Evolutionary conservation across 331 rosid species (phyloP), one percentile per base, ranked within the genome.

Genomic region (Acacia concinna): DNA sequence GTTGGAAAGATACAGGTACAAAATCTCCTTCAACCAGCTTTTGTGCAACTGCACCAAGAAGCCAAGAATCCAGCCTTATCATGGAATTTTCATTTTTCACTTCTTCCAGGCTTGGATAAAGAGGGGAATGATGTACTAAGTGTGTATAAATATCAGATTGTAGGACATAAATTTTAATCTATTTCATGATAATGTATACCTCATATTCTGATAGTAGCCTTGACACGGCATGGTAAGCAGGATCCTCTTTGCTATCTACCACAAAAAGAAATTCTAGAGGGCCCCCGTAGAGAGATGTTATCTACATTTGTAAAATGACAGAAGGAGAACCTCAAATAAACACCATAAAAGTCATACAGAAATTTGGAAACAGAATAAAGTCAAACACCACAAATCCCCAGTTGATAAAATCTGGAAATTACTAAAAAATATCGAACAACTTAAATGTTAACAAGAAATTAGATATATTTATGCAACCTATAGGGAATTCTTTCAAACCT

Each of bases 261-360:
- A 93, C 87, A 78, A 93, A 95, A 77, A 93, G 85, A 76, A 93
- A 95, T 81, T 95, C 99, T 81, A 95, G n/a, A 80, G 93, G 93
- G 74, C 99, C 99, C 8, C 99, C 99, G 78, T 93, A 95, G 30
- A 95, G 98, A 75, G 97, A 95, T 38, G 99, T 95, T 78, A 93
- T 84, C 99, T 95, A 91, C 56, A 77, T 83, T 75, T 76, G 32
- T 64, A 35, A 70, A 30, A 28, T n/a, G 69, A 65, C 73, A 77
- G 25, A n/a, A 52, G 59, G 1, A 20, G 27, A 52, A 6, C 23
- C 59, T 49, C 59, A 52, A 52, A 52, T 6, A n/a, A 52, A 2
- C 20, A 52, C 27, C 27, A 52, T 56, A 56, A 56, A 21, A 5
- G 28, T 10, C 62, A 54, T 54, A 2, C 28, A 56, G 14, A 21